Base-by-base conservation (phyloP, 1,284 basidiomycete genomes). In the Meripilus lineatus region DNA sequence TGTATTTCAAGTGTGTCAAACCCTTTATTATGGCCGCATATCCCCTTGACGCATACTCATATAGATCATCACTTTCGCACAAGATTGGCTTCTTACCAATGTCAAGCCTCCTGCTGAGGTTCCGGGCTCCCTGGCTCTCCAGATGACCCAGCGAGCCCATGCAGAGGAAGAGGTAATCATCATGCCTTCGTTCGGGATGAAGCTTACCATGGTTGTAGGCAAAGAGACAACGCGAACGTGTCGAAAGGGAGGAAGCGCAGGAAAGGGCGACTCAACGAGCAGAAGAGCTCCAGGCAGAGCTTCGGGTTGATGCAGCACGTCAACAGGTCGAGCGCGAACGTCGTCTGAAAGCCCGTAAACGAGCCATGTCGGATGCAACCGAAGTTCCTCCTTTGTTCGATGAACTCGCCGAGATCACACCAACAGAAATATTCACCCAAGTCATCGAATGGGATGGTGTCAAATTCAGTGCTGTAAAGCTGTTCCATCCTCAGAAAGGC, bases 401-500 rank as follows among this genome's bases (percentile, higher is more conserved):
- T 5, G 28, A 30, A n/a, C n/a, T 59, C 64, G 14, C 45, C 8
- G 68, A 68, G 8, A 76, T 81, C 26, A 77, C 73, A 1, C 68
- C 74, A 37, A 79, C 74, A 0, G 83, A 86, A 62, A 68, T 75
- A 1, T 88, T 89, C 57, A 62, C 65, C 4, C 50, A 63, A 10
- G 73, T 79, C 37, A 69, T 89, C 26, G 71, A 74, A 23, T 71
- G 82, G 43, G 70, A 74, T 28, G 82, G 75, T 1, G 66, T 81
- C 15, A 59, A 55, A 8, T 89, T 89, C 55, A 70, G 64, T 50
- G 68, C 74, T 1, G 84, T 90, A 38, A 81, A 76, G 56, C 65
- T 87, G 35, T 87, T 82, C 53, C 81, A 85, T 59, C 80, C 83
- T 10, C 68, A 71, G 22, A 68, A 71, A 64, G 81, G 84, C 84